Conservation (phyloP, 73 alveolate species). For the Effrenium voratum region DNA sequence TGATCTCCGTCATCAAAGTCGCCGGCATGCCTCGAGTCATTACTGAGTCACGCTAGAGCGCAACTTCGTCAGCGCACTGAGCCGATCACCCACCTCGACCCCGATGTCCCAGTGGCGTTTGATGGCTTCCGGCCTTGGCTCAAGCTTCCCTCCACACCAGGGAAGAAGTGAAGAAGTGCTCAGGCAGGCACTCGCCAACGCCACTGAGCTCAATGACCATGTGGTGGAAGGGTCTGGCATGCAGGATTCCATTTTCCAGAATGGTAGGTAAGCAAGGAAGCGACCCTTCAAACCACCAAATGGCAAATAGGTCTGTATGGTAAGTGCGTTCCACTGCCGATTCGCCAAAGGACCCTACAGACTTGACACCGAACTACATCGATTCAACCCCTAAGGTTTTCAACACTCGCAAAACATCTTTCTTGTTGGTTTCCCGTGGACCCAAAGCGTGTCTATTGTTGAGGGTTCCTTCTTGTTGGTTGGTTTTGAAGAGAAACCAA, state of each 20-base stretch:
- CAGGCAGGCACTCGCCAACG: constrained; percentile 57
- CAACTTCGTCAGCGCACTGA: background rate
- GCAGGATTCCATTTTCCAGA: too few species aligned
- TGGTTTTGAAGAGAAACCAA: too few species aligned
- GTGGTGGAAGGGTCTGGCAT: constrained; percentile 70
- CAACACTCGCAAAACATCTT: background rate
- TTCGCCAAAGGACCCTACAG: background rate
- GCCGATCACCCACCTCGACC: constrained; percentile 51
- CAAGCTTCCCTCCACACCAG: background rate
- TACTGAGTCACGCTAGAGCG: background rate
- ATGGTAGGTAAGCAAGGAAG: too few species aligned
- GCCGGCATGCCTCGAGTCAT: constrained; percentile 65
- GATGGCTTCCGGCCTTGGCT: constrained; percentile 71
- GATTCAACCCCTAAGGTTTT: background rate
- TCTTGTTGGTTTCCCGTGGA: too few species aligned
- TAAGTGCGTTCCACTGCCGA: background rate
- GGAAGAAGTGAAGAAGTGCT: too few species aligned
- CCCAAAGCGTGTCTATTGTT: too few species aligned
- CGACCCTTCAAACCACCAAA: too few species aligned
- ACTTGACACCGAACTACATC: background rate
- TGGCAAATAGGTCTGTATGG: too few species aligned
- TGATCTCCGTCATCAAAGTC: constrained; percentile 69
- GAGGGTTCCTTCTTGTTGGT: too few species aligned
- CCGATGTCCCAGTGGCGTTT: constrained; percentile 90
- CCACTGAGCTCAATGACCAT: constrained; percentile 81